Evolutionary conservation across 257 asterid genomes (phyloP), one percentile per base, ranked within the genome.

Genomic region (Gentiana dahurica): DNA sequence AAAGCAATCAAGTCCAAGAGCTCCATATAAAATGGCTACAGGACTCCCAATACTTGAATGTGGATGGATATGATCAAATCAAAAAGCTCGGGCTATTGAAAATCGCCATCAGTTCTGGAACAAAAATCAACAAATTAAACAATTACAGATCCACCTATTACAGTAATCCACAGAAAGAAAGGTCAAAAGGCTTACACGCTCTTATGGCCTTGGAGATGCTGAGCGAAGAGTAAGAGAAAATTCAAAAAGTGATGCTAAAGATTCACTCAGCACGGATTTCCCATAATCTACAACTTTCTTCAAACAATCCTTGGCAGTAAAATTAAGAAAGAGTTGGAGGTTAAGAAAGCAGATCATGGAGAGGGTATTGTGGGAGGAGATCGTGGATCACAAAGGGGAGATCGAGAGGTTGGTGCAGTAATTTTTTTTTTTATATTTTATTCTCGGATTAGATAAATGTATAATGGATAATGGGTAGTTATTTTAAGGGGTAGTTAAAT

Each of bases 181-280:
- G 1, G 13, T 38, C n/a, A 32, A 57, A 56, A 36, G 65, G 75
- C 97, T 75, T 79, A 92, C 98, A 34, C 56, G 51, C 68, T 81
- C 64, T 73, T 51, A 47, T 82, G 77, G 72, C 75, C 97, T 83
- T 61, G 98, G 98, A 38, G 98, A 91, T 44, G 97, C 86, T 68
- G 97, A 85, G 74, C 98, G 86, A 79, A 92, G 95, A 50, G 94
- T 85, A 56, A 92, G 91, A 71, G 97, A 92, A 65, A 92, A 85
- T 61, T 92, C 98, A 81, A 88, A 88, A 43, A 87, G 59, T 24
- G 89, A 74, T 51, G 95, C 87, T 70, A 87, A 72, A 49, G 94
- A 78, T 68, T 85, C 94, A 53, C 75, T 71, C 71, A 92, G 71
- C 36, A 85, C 71, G 58, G 98, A 85, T 71, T 77, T 80, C 75